These are phyloP conservation scores for Microdochium nivale DNA, from an alignment of 2,329 filamentous ascomycete species.

Conservation along the genomic window DNA sequence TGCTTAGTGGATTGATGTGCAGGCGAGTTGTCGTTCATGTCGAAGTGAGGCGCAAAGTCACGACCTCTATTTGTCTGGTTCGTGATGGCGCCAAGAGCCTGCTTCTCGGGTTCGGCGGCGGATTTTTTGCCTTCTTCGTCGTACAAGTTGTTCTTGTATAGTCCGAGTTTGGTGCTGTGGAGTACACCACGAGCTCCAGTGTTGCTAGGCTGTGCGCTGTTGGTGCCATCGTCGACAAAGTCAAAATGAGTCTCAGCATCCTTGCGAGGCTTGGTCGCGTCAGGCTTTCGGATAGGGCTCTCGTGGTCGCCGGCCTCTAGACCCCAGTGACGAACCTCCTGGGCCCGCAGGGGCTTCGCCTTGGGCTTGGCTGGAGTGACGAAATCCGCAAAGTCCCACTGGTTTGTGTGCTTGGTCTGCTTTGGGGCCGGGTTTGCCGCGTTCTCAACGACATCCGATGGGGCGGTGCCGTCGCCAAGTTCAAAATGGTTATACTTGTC, in stretches of 20 bases:
- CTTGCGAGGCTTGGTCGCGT: slow-evolving; percentile 60
- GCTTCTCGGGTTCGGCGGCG: slow-evolving; percentile 23
- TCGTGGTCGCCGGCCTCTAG: slow-evolving; percentile 56
- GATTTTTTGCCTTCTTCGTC: slow-evolving; percentile 40
- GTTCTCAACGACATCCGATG: slow-evolving; percentile 33
- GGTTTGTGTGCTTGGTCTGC: slow-evolving; percentile 58
- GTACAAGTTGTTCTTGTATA: slow-evolving; percentile 74
- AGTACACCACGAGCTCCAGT: slow-evolving; percentile 43
- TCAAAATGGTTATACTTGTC: slow-evolving; percentile 83
- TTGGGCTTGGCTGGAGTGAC: slow-evolving; percentile 67
- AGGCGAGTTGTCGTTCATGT: slow-evolving; percentile 61
- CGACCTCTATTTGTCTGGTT: slow-evolving; percentile 67
- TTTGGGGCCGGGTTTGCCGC: slow-evolving; percentile 30
- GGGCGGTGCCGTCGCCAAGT: slow-evolving; percentile 58
- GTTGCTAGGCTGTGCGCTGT: slow-evolving; percentile 34
- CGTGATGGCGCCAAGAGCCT: slow-evolving; percentile 54
- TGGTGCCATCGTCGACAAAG: slow-evolving; percentile 60
- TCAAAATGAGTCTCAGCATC: slow-evolving; percentile 81
- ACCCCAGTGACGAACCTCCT: slow-evolving; percentile 74
- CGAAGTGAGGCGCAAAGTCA: slow-evolving; percentile 71
- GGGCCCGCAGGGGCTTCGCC: slow-evolving; percentile 48
- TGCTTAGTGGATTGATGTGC: slow-evolving; percentile 29
- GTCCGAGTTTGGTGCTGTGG: slow-evolving; percentile 58
- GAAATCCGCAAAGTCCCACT: slow-evolving; percentile 89
- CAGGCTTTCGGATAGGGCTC: slow-evolving; percentile 49